phyloP scores from a whole-genome alignment of 2,329 filamentous ascomycete species.

The Cladophialophora yegresii region DNA sequence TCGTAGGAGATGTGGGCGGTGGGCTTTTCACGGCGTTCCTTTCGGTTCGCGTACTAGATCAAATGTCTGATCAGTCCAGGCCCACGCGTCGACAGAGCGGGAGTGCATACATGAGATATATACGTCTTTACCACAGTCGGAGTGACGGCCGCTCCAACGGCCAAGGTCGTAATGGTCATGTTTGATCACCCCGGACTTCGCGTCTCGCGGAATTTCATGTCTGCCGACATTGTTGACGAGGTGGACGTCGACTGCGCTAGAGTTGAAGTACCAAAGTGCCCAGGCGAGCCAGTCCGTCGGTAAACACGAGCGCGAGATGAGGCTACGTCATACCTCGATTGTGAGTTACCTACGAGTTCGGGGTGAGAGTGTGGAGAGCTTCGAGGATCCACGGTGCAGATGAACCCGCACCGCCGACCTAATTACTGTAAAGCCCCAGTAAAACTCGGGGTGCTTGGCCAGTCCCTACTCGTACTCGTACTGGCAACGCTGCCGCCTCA shows the following conservation, averaged over 20 bases:
- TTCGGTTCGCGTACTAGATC: conserved; percentile 79
- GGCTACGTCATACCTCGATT: not conserved
- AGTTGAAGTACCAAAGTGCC: not conserved
- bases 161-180: conserved; percentile 75
- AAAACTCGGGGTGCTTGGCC: not conserved
- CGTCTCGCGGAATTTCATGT: conserved; percentile 1
- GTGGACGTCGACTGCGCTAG: not conserved
- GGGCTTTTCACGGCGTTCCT: conserved; percentile 72
- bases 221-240: not conserved
- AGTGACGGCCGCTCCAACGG: conserved; percentile 79
- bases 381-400: not conserved
- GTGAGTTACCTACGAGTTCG: too few relatives aligned
- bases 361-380: not conserved
- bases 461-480: not conserved
- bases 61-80: conserved; percentile 19
- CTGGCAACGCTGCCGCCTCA: too few relatives aligned
- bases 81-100: conserved; percentile 1
- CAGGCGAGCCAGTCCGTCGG: not conserved
- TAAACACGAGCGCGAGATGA: not conserved
- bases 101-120: conserved; percentile 80
- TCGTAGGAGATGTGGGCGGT: conserved; percentile 93
- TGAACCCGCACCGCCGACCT: too few relatives aligned
- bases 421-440: too few relatives aligned
- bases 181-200: conserved; percentile 4
- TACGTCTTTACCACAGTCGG: conserved; percentile 86